These are phyloP conservation scores for Chimonanthus salicifolius DNA, from an alignment of 164 flowering plant species.

Conservation along the genomic window DNA sequence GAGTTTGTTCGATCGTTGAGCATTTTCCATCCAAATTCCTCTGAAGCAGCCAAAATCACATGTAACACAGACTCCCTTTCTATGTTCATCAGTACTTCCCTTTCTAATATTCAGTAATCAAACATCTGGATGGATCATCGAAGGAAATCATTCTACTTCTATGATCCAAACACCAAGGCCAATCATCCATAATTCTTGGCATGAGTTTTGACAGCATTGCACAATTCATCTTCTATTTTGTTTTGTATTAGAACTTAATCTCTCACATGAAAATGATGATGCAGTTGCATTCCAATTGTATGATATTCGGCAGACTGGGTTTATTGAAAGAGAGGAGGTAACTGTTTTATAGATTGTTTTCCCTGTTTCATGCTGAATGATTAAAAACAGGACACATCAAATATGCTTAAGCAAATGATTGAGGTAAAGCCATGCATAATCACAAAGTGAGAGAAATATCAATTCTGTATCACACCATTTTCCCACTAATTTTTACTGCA, in stretches of 20 bases:
- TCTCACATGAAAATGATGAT: neutral
- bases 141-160: too few species aligned
- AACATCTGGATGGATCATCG: too few species aligned
- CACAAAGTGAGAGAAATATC: neutral
- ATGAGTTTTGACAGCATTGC: too few species aligned
- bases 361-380: neutral
- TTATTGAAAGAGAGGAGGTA: constrained; percentile 39
- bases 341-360: neutral
- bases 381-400: neutral
- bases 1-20: constrained; percentile 72
- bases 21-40: constrained; percentile 68
- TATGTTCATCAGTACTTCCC: too few species aligned
- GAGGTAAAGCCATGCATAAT: neutral
- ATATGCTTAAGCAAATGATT: neutral
- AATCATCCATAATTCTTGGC: neutral
- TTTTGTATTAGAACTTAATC: too few species aligned
- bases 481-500: neutral
- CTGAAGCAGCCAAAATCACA: constrained; percentile 49
- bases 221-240: neutral
- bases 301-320: constrained; percentile 33
- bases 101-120: too few species aligned
- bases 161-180: neutral
- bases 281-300: constrained; percentile 36
- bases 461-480: neutral
- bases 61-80: constrained; percentile 37